Evolutionary conservation across 2,329 filamentous ascomycete genomes (phyloP).

Genomic region (Colletotrichum sp.): DNA sequence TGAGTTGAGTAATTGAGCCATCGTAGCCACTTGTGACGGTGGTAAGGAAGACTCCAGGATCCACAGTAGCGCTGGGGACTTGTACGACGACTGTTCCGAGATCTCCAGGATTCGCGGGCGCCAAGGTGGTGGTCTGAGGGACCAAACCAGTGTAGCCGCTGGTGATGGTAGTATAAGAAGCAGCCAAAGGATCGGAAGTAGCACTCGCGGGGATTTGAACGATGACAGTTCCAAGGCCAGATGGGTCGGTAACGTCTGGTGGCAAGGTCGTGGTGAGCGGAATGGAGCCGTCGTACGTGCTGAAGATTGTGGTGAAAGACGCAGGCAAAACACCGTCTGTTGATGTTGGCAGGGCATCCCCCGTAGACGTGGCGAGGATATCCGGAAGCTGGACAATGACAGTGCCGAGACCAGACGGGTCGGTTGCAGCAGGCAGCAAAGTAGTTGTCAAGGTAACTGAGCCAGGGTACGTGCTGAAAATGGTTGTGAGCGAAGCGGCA

Average conservation of each 20-base stretch:
- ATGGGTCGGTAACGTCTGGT: neutral
- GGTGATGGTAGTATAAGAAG: neutral
- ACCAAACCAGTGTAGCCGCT: neutral
- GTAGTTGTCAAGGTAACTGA: neutral
- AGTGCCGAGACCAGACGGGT: neutral
- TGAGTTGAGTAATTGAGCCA: neutral
- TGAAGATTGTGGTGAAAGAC: neutral
- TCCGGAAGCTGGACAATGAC: neutral
- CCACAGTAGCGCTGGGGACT: neutral
- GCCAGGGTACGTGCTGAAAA: neutral
- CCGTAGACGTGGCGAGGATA: neutral
- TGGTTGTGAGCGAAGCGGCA: neutral
- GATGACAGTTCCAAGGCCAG: neutral
- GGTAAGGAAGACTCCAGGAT: neutral
- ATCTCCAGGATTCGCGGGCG: neutral
- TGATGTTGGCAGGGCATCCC: neutral
- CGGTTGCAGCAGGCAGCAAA: neutral
- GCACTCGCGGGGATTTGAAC: neutral
- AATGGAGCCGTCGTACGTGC: neutral
- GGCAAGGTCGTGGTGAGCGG: neutral
- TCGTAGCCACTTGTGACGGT: neutral
- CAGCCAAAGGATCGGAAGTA: neutral
- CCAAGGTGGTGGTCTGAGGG: neutral
- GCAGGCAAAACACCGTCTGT: neutral
- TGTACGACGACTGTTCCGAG: neutral